A percentile compares a stretch with the other conserved stretches of the same genome.
Conservation (phyloP, 768 basidiomycete genomes). For the Amanita subjunquillea region DNA sequence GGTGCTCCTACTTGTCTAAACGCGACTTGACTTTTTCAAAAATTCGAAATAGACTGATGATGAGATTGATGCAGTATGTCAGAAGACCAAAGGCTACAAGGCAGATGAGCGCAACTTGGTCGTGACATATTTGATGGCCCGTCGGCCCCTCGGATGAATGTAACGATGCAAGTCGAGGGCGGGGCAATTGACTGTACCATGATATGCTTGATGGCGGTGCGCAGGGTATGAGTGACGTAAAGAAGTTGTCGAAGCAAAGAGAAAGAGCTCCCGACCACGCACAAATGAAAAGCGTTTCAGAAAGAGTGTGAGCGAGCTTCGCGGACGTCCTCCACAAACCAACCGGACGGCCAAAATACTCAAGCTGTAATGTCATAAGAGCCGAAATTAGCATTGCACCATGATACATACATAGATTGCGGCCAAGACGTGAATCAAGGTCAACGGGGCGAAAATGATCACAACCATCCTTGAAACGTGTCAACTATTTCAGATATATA, state of each 20-base stretch:
- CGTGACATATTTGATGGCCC: constrained; percentile 57
- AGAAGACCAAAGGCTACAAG: constrained; percentile 70
- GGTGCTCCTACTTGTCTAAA: constrained; percentile 18
- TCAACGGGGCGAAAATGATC: constrained; percentile 78
- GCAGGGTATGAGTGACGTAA: constrained; percentile 79
- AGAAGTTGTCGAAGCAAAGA: constrained; percentile 85
- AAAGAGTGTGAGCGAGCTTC: constrained; percentile 79
- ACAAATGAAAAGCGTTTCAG: constrained; percentile 86
- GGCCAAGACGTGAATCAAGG: constrained; percentile 75
- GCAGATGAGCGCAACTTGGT: constrained; percentile 69
- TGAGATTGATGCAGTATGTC: constrained; percentile 75
- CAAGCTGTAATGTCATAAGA: constrained; percentile 41
- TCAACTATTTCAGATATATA: background rate
- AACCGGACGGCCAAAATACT: constrained; percentile 87
- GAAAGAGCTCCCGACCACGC: constrained; percentile 89
- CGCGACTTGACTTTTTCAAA: constrained; percentile 85
- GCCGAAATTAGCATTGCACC: background rate
- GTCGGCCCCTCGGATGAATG: constrained; percentile 32
- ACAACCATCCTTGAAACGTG: constrained; percentile 49
- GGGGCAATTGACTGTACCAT: constrained; percentile 70
- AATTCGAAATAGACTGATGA: constrained; percentile 78
- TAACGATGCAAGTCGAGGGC: constrained; percentile 29
- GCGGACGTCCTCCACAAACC: constrained; percentile 88
- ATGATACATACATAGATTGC: constrained; percentile 66
- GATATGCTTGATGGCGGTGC: constrained; percentile 43